Evolutionary conservation across 495 filamentous ascomycete genomes (phyloP), one percentile per base, ranked within the genome.

Genomic region (Penicillium malachiteum): DNA sequence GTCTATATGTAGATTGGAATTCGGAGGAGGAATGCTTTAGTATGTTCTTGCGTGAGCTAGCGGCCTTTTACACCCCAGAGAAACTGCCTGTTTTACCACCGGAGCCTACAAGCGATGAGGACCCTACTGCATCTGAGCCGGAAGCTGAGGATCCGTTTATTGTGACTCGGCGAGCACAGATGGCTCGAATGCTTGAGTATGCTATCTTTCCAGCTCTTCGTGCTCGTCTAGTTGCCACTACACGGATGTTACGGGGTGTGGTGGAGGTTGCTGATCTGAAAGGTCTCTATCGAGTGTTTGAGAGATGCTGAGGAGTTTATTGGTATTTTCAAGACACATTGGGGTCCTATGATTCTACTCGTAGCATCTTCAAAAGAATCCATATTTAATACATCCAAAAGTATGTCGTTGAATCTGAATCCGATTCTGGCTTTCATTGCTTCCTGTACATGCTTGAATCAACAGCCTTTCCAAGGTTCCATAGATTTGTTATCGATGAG

Each of bases 201-300:
- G 78, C 89, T 43, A 75, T 97, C 48, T 99, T 97, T 62, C 94
- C 94, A 5, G 89, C 92, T 3, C 85, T 96, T 57, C 88, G 89
- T 69, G 81, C 87, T 6, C 78, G 92, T 50, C 69, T 99, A 35
- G 87, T 97, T 55, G 92, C 92, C 26, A 96, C 93, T 40, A 87
- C 82, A 55, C 78, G 80, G 17, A 71, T 97, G 60, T 80, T 97
- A 69, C 81, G 82, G 52, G 89, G 86, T 16, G 84, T 96, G 31
- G 78, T 95, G 13, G 94, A 99, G 73, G 85, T 96, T 26, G 95
- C 95, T 0, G 89, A 96, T 77, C 72, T 97, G 53, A 97, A 96
- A 70, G 92, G 95, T 4, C 68, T 99, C 48, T 99, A 99, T 71
- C 78, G 90, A 40, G 92, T 97, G n/a, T 99, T 99, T 77, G 95